A percentile compares a stretch with the other conserved stretches of the same genome.
These are phyloP conservation scores for Beta vulgaris DNA, from an alignment of 148 eudicot species.

Conservation along the genomic window DNA sequence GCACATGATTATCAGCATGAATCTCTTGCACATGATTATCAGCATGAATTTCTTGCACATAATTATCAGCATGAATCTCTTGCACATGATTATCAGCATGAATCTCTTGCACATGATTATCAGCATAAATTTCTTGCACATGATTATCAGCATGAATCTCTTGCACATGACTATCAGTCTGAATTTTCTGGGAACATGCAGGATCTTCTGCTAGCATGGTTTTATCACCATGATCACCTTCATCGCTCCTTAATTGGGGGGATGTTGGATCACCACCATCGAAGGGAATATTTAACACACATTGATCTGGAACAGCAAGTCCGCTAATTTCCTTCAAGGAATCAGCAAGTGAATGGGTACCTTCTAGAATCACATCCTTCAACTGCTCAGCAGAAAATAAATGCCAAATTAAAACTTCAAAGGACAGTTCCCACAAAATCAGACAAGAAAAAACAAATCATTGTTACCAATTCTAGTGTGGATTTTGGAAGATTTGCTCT, in stretches of 20 bases:
- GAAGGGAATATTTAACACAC: conserved; percentile 8
- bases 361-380: conserved; percentile 51
- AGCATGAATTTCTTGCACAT: conserved; percentile 11
- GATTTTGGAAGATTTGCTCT: conserved; percentile 42
- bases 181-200: conserved; percentile 16
- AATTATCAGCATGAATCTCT: background rate
- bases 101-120: too few species aligned
- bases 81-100: conserved; percentile 21
- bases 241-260: conserved; percentile 8
- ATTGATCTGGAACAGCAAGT: conserved; percentile 27
- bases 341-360: conserved; percentile 34
- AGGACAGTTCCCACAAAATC: background rate
- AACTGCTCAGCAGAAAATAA: conserved; percentile 40
- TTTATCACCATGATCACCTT: conserved; percentile 2
- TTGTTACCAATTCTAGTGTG: conserved; percentile 52
- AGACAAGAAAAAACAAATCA: background rate
- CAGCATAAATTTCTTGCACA: background rate
- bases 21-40: conserved; percentile 21
- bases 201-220: conserved; percentile 13
- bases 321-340: conserved; percentile 47
- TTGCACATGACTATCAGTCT: conserved; percentile 12
- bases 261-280: conserved; percentile 27
- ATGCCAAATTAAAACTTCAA: background rate
- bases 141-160: conserved; percentile 23
- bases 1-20: too few species aligned